phyloP scores from a whole-genome alignment of 495 filamentous ascomycete genomes.

The Terfezia boudieri region DNA sequence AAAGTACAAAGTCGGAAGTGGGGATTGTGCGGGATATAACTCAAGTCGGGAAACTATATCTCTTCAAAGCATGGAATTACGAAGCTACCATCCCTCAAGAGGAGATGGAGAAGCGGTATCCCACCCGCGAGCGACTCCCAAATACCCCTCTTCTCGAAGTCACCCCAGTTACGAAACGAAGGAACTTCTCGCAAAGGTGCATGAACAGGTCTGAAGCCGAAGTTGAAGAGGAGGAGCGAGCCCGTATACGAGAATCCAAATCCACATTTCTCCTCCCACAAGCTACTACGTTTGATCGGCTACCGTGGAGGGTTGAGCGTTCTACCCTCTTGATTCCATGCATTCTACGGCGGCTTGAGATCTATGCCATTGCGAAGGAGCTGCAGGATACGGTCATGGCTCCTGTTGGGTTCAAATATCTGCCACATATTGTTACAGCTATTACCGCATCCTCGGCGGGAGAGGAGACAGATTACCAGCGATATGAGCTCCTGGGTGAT shows the following conservation, averaged over 20 bases:
- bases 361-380: constrained; percentile 36
- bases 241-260: background rate
- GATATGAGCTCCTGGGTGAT: constrained; percentile 78
- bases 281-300: constrained; percentile 28
- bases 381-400: constrained; percentile 39
- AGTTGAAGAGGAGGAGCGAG: background rate
- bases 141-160: constrained; percentile 29
- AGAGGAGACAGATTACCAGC: constrained; percentile 51
- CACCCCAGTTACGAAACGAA: constrained; percentile 29
- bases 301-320: constrained; percentile 36
- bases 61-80: constrained; percentile 15
- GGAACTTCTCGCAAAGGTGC: constrained; percentile 34
- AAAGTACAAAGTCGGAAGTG: constrained; percentile 1
- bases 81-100: constrained; percentile 1
- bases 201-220: background rate
- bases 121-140: background rate
- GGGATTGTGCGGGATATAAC: constrained; percentile 19
- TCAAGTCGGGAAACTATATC: constrained; percentile 6
- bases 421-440: constrained; percentile 43
- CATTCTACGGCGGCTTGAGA: constrained; percentile 46
- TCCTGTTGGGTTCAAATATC: constrained; percentile 29
- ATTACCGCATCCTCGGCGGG: constrained; percentile 42
- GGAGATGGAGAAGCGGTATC: background rate
- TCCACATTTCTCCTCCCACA: constrained; percentile 9
- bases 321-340: constrained; percentile 56